Evolutionary conservation across 1,139 yeast species (phyloP).

Genomic region (Taphrina communis): DNA sequence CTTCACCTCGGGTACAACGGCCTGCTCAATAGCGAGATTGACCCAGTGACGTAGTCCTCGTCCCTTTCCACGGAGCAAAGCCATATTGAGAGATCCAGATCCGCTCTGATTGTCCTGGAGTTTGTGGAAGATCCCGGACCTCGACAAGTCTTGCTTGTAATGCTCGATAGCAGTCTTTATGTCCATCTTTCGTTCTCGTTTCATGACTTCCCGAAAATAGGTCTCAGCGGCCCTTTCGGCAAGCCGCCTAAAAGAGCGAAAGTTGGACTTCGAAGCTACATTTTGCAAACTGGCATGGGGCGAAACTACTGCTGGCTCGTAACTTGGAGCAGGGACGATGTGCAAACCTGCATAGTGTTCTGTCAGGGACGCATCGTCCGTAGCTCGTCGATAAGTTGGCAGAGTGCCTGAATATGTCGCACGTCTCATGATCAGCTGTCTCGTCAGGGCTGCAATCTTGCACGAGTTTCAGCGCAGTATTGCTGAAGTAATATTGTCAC

Average conservation of each 20-base stretch:
- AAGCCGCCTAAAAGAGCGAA: slow-evolving; percentile 1
- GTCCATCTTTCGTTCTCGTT: slow-evolving; percentile 10
- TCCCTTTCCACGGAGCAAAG: not conserved
- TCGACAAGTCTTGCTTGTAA: slow-evolving; percentile 25
- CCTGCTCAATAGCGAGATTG: slow-evolving; percentile 20
- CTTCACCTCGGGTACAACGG: slow-evolving; percentile 28
- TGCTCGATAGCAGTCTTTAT: slow-evolving; percentile 3
- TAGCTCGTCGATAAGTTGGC: slow-evolving; percentile 13
- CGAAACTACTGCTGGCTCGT: not conserved
- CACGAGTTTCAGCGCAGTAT: not conserved
- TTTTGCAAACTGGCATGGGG: not conserved
- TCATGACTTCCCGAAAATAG: slow-evolving; percentile 20
- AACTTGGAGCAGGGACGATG: slow-evolving; percentile 24
- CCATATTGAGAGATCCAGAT: not conserved
- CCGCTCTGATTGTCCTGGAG: not conserved
- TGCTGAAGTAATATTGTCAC: not conserved
- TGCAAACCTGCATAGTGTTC: slow-evolving; percentile 20
- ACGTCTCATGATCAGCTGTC: not conserved
- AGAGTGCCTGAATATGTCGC: slow-evolving; percentile 6
- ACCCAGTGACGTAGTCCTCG: slow-evolving; percentile 16
- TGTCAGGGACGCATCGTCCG: slow-evolving; percentile 11
- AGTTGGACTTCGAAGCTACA: not conserved
- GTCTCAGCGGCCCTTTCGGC: slow-evolving; percentile 25
- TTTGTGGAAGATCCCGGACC: not conserved
- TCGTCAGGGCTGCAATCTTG: no score